Conservation (phyloP, 1,139 yeast genomes). For the Sugiyamaella japonica region DNA sequence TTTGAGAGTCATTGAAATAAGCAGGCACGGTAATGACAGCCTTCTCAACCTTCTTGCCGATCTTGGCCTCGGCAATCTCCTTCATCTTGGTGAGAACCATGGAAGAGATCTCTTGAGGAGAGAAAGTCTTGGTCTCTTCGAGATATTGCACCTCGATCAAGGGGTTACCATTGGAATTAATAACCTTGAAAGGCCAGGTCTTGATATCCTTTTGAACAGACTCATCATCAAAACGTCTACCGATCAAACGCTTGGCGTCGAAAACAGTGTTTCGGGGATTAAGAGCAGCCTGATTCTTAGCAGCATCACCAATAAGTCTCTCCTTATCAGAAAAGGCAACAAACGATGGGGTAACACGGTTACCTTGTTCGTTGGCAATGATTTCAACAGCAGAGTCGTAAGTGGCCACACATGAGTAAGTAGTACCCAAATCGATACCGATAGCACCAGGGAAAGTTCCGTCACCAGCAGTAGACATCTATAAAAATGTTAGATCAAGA, state of each 20-base stretch:
- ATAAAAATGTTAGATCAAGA: background rate
- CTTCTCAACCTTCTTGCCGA: constrained; percentile 89
- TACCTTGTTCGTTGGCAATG: constrained; percentile 99
- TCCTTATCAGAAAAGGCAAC: constrained; percentile 97
- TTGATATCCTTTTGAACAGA: constrained; percentile 94
- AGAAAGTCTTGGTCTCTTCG: constrained; percentile 89
- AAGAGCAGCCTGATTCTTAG: constrained; percentile 98
- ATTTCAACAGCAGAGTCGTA: constrained; percentile 80
- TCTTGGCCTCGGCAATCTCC: constrained; percentile 96
- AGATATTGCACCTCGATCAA: constrained; percentile 89
- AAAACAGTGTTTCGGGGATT: constrained; percentile 96
- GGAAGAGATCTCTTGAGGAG: constrained; percentile 96
- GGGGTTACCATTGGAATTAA: constrained; percentile 85
- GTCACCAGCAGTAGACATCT: constrained; percentile 49
- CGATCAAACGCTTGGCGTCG: constrained; percentile 97
- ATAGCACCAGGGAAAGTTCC: constrained; percentile 99
- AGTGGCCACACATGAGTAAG: constrained; percentile 88
- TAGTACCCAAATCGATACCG: constrained; percentile 93
- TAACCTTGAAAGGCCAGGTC: constrained; percentile 96
- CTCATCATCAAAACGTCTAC: constrained; percentile 89
- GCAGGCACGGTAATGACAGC: constrained; percentile 97
- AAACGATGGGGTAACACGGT: constrained; percentile 98
- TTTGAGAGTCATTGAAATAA: constrained; percentile 95
- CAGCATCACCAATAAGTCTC: constrained; percentile 98
- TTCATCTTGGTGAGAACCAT: constrained; percentile 98